Base-by-base conservation (phyloP, 1,139 yeast genomes). In the Candida dubliniensis region DNA sequence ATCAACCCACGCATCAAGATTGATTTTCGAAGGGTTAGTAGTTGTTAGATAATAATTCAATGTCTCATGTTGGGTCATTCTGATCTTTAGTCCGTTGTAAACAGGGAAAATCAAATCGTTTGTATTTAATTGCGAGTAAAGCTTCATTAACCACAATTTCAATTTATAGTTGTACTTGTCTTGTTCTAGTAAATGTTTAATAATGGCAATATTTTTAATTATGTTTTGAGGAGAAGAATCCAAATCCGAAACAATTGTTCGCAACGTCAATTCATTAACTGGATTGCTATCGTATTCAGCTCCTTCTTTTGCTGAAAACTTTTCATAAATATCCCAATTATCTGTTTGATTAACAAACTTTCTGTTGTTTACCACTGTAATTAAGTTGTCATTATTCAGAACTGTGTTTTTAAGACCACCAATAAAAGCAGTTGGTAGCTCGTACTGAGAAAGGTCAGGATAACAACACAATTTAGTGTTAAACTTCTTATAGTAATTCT, bases 31-130 rank as follows among this genome's bases (percentile, higher is more conserved):
- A 1, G 76, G 74, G 0, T 81, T 58, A 40, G 88, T 69, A 0
- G 81, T 71, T 7, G 72, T 59, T 11, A 87, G 58, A 47, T 75
- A 71, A 50, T 85, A 83, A 12, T 83, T 76, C 43, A 90, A 63
- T 0, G 93, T 81, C 58, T 93, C 98, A 49, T 78, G 73, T 62
- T 93, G 99, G 10, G 90, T 66, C 69, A 84, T 84, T 56, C 86
- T 87, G 49, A 90, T 78, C 38, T 81, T 79, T 42, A 93, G 66
- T 0, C 69, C 56, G 7, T 77, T 67, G 58, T 75, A 83, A 43
- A 82, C 79, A 9, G 66, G 66, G 12, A 66, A 55, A 3, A 93
- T 82, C 38, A 69, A 61, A 2, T 76, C 61, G 31, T 71, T 71
- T 9, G 82, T 70, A 38, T 90, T 89, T 9, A 89, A 58, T 32